A percentile compares a stretch with the other conserved stretches of the same genome.
These are phyloP conservation scores for Orbilia oligospora DNA, from an alignment of 2,329 filamentous ascomycete genomes.

Conservation along the genomic window DNA sequence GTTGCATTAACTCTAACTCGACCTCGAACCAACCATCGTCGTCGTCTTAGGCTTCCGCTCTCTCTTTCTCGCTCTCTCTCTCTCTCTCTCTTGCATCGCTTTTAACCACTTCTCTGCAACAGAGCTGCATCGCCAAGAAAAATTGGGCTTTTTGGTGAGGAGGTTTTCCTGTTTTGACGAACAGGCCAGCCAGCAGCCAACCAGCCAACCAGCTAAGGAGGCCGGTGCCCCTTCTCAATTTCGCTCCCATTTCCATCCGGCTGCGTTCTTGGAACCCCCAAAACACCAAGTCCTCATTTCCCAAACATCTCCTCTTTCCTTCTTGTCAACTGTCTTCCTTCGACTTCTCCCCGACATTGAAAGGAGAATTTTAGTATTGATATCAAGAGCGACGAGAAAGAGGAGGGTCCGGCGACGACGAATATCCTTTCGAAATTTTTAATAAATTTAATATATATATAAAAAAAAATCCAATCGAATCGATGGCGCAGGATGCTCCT, in stretches of 20 bases:
- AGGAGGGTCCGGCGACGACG: constrained; percentile 20
- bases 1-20: not conserved
- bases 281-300: constrained; percentile 54
- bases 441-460: constrained; percentile 13
- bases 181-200: not conserved
- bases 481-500: constrained; percentile 58
- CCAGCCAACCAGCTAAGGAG: constrained; percentile 27
- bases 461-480: constrained; percentile 32
- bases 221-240: constrained; percentile 48
- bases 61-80: not conserved
- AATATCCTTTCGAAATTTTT: constrained; percentile 4
- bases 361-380: constrained; percentile 36
- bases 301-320: constrained; percentile 48
- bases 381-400: constrained; percentile 26
- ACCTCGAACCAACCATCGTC: constrained; percentile 1
- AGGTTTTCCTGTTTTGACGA: constrained; percentile 40
- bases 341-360: constrained; percentile 47
- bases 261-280: constrained; percentile 29
- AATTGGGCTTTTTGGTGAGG: constrained; percentile 11
- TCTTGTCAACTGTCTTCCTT: constrained; percentile 39
- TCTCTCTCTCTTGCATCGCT: not conserved
- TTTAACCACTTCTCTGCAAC: constrained; percentile 1
- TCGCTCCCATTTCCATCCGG: constrained; percentile 40
- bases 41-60: not conserved
- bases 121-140: constrained; percentile 34